These are phyloP conservation scores for Eucalyptus brandiana DNA, from an alignment of 345 rosid species.

Conservation along the genomic window DNA sequence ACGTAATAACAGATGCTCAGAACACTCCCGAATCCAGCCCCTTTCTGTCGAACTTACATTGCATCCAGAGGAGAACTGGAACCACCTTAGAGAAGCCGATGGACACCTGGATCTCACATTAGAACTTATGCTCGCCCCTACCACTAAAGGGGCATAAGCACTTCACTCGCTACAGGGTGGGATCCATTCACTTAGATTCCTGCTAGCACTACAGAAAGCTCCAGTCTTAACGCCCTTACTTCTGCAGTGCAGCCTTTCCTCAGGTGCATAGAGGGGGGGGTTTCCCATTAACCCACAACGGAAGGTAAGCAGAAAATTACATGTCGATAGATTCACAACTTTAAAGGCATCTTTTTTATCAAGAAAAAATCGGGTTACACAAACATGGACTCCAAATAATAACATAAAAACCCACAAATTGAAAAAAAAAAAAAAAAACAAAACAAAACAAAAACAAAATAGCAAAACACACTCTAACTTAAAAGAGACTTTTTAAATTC, in stretches of 20 bases:
- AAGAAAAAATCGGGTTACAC: neutral
- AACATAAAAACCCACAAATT: neutral
- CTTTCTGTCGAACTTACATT: neutral
- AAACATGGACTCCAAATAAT: neutral
- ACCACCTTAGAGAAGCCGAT: neutral
- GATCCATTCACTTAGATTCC: neutral
- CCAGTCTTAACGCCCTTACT: neutral
- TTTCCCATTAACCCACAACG: neutral
- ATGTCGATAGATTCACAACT: neutral
- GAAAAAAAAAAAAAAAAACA: neutral
- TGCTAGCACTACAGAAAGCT: neutral
- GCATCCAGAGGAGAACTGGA: neutral
- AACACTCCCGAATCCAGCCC: neutral
- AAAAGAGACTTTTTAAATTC: neutral
- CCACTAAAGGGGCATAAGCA: neutral
- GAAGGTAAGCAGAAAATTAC: neutral
- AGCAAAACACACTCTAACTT: neutral
- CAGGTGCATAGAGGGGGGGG: neutral
- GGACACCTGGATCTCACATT: neutral
- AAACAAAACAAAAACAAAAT: too few relatives aligned
- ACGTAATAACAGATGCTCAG: neutral
- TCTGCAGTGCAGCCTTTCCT: neutral
- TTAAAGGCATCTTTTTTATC: neutral
- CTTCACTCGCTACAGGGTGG: neutral
- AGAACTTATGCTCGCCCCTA: neutral